Percentiles rank a stretch among this genome's conserved stretches.
Conservation (phyloP, 2,329 filamentous ascomycete genomes). For the Mycosphaerelloides madeirae region DNA sequence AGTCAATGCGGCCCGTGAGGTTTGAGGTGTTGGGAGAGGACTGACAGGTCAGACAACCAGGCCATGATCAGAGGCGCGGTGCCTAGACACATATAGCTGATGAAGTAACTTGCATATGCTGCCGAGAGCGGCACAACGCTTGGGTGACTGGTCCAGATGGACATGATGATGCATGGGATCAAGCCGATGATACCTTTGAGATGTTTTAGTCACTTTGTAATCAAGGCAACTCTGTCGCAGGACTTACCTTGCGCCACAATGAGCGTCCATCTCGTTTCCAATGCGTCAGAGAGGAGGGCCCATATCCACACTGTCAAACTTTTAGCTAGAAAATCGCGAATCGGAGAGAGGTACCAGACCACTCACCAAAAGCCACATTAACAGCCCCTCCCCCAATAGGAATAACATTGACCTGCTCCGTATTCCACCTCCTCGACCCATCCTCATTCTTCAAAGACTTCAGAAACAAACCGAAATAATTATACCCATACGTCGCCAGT, state of each 20-base stretch:
- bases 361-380: slow-evolving; percentile 40
- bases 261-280: slow-evolving; percentile 49
- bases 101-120: slow-evolving; percentile 51
- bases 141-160: slow-evolving; percentile 49
- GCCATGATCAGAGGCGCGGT: slow-evolving; percentile 51
- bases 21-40: neutral
- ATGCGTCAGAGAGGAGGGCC: slow-evolving; percentile 49
- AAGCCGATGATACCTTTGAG: slow-evolving; percentile 38
- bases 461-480: slow-evolving; percentile 44
- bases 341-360: neutral
- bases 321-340: neutral
- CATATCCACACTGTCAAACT: slow-evolving; percentile 47
- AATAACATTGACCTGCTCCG: slow-evolving; percentile 46
- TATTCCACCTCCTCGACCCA: slow-evolving; percentile 40
- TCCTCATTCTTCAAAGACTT: slow-evolving; percentile 40
- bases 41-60: slow-evolving; percentile 47
- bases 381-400: slow-evolving; percentile 47
- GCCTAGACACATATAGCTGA: slow-evolving; percentile 45
- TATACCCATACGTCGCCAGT: slow-evolving; percentile 45
- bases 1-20: neutral
- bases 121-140: slow-evolving; percentile 40
- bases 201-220: neutral
- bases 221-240: neutral
- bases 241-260: slow-evolving; percentile 43
- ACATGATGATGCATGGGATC: slow-evolving; percentile 50